These are phyloP conservation scores for Meyerozyma athensensis DNA, from an alignment of 1,139 yeast species.

Conservation along the genomic window DNA sequence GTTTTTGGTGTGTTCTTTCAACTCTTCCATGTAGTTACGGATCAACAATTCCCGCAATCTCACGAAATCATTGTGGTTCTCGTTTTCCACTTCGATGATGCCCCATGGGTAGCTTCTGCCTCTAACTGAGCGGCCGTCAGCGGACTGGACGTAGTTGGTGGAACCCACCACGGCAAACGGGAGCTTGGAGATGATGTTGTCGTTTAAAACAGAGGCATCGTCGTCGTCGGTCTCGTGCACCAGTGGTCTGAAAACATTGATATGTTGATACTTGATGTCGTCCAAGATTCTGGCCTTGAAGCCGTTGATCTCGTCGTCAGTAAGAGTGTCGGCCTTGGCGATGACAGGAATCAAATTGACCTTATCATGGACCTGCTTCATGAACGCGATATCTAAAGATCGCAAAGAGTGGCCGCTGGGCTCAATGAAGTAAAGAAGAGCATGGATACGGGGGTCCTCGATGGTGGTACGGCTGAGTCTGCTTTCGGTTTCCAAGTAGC, in stretches of 20 bases:
- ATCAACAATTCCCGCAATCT: conserved; percentile 85
- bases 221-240: conserved; percentile 83
- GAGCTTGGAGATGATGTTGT: conserved; percentile 61
- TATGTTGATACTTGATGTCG: conserved; percentile 72
- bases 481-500: conserved; percentile 86
- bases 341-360: conserved; percentile 93
- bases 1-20: conserved; percentile 80
- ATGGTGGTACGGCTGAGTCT: conserved; percentile 73
- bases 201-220: conserved; percentile 64
- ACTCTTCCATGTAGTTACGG: conserved; percentile 89
- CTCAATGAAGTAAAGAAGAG: conserved; percentile 84
- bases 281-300: conserved; percentile 74
- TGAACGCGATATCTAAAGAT: conserved; percentile 83
- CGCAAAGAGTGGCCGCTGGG: conserved; percentile 95
- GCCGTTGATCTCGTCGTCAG: conserved; percentile 74
- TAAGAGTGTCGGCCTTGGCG: conserved; percentile 90
- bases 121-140: conserved; percentile 78
- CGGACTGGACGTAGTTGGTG: conserved; percentile 63
- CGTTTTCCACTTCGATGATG: conserved; percentile 90
- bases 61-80: conserved; percentile 89
- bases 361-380: conserved; percentile 85
- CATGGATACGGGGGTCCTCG: conserved; percentile 78
- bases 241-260: conserved; percentile 76
- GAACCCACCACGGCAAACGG: conserved; percentile 98
- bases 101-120: conserved; percentile 99